Conservation (phyloP, 371 early-diverging fungal genomes). For the Sporodiniella umbellata region DNA sequence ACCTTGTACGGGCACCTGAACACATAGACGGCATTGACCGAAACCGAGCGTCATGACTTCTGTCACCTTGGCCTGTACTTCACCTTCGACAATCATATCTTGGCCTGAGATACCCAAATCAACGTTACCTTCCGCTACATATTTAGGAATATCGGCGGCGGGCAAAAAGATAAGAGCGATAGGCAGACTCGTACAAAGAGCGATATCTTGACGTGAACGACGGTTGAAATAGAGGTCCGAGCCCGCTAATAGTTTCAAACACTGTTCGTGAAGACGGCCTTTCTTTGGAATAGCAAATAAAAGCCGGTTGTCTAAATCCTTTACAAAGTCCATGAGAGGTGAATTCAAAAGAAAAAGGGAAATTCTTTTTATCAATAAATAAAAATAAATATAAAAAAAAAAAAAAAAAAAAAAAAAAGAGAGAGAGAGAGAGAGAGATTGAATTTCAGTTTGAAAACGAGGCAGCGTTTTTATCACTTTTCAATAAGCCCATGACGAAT, state of each 20-base stretch:
- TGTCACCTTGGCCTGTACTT: conserved; percentile 66
- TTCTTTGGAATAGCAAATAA: conserved; percentile 97
- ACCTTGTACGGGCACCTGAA: conserved; percentile 74
- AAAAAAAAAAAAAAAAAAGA: conserved; percentile 2
- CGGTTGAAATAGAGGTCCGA: conserved; percentile 95
- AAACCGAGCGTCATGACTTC: conserved; percentile 84
- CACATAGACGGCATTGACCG: conserved; percentile 88
- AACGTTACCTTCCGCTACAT: conserved; percentile 91
- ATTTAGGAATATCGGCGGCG: conserved; percentile 94
- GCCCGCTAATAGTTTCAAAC: conserved; percentile 76
- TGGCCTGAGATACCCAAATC: conserved; percentile 95
- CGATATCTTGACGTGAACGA: conserved; percentile 94
- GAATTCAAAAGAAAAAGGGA: not conserved
- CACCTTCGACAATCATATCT: conserved; percentile 89
- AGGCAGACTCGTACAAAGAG: conserved; percentile 87
- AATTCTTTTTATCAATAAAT: no score
- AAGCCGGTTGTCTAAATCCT: conserved; percentile 74
- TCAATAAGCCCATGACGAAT: conserved; percentile 49
- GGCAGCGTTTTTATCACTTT: not conserved
- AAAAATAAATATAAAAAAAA: conserved; percentile 3
- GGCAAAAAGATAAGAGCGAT: conserved; percentile 94
- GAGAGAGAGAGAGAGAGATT: not conserved
- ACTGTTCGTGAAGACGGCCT: conserved; percentile 94
- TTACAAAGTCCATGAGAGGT: conserved; percentile 58
- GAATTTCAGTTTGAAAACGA: not conserved